These are phyloP conservation scores for Hygrocybe coccinea DNA, from an alignment of 768 basidiomycete species.

Conservation along the genomic window DNA sequence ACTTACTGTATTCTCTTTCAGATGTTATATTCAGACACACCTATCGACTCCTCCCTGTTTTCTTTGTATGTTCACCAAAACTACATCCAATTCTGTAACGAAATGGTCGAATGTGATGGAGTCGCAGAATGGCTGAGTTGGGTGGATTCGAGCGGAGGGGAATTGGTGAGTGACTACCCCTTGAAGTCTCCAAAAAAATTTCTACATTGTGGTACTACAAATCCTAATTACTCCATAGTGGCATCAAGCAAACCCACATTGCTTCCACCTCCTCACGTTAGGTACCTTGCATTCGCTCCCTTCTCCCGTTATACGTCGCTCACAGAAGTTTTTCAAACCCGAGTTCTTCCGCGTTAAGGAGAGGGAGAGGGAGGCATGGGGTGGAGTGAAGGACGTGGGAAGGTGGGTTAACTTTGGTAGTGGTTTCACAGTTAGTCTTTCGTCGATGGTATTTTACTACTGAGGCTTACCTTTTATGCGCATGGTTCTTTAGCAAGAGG, in stretches of 20 bases:
- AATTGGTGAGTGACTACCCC: slow-evolving; percentile 48
- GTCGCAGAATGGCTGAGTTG: slow-evolving; percentile 74
- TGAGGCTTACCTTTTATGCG: too few species aligned
- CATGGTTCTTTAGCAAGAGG: background rate
- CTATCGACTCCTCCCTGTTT: slow-evolving; percentile 86
- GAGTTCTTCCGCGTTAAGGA: slow-evolving; percentile 68
- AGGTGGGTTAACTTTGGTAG: slow-evolving; percentile 40
- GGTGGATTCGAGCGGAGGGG: slow-evolving; percentile 64
- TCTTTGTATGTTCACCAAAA: slow-evolving; percentile 93
- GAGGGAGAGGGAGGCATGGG: slow-evolving; percentile 56
- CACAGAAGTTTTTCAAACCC: slow-evolving; percentile 85
- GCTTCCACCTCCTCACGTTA: slow-evolving; percentile 80
- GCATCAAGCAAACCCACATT: slow-evolving; percentile 70
- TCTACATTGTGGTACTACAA: too few species aligned
- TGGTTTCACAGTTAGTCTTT: background rate
- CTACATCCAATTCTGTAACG: slow-evolving; percentile 77
- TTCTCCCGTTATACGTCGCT: slow-evolving; percentile 70
- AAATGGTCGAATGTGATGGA: slow-evolving; percentile 67
- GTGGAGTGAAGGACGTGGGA: slow-evolving; percentile 50
- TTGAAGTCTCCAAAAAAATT: too few species aligned
- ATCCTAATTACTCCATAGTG: slow-evolving; percentile 38
- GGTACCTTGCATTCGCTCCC: slow-evolving; percentile 86
- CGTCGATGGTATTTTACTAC: background rate
- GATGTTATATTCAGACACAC: slow-evolving; percentile 76
- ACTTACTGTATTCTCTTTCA: slow-evolving; percentile 25